Conservation (phyloP, 352 stramenopile species). For the Phytopythium ostracodes region DNA sequence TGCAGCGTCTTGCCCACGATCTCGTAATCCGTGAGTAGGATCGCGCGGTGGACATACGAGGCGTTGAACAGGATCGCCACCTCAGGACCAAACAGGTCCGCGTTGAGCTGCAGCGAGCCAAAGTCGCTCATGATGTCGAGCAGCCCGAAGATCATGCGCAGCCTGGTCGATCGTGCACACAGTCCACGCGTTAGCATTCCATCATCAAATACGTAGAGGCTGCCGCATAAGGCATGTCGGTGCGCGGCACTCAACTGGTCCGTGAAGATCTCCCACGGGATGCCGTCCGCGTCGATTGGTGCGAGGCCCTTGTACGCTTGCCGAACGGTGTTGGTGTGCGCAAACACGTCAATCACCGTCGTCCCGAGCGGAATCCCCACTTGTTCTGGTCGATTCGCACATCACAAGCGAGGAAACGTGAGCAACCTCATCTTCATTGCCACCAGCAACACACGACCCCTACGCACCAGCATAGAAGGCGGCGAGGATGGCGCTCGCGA, state of each 20-base stretch:
- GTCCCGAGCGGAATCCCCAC: constrained; percentile 68
- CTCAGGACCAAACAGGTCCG: constrained; percentile 64
- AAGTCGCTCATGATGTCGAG: constrained; percentile 81
- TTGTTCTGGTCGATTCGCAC: constrained; percentile 38
- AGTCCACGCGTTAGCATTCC: constrained; percentile 1
- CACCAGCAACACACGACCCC: no score
- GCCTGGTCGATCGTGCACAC: constrained; percentile 17
- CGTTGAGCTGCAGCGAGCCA: constrained; percentile 63
- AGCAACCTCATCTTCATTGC: not conserved
- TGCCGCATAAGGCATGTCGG: not conserved
- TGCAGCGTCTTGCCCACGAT: constrained; percentile 72
- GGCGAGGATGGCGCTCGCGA: constrained; percentile 61
- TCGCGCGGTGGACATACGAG: constrained; percentile 71
- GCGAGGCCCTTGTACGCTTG: constrained; percentile 65
- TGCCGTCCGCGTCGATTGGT: constrained; percentile 57
- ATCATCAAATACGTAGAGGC: not conserved
- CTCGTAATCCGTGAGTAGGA: constrained; percentile 64
- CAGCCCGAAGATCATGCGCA: constrained; percentile 77
- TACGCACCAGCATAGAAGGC: constrained; percentile 71
- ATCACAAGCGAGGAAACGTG: not conserved
- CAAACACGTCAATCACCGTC: constrained; percentile 68
- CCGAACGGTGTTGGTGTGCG: constrained; percentile 61
- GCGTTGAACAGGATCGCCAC: constrained; percentile 71
- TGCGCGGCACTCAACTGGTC: constrained; percentile 54
- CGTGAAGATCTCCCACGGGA: constrained; percentile 56